These are phyloP conservation scores for Candida golubevii DNA, from an alignment of 805 yeast species.

Conservation along the genomic window DNA sequence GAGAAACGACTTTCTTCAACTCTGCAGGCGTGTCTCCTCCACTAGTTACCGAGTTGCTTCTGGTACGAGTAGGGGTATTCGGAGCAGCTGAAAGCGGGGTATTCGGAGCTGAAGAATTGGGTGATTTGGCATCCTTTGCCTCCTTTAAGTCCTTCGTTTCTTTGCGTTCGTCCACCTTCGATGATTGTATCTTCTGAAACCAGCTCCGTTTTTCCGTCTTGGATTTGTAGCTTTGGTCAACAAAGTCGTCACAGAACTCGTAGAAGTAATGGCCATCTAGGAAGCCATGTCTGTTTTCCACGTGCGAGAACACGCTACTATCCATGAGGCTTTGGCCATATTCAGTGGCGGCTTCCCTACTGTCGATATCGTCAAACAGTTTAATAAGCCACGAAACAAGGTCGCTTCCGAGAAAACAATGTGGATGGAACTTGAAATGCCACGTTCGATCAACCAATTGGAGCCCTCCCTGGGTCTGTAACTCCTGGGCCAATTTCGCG, in stretches of 20 bases:
- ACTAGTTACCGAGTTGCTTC: constrained; percentile 23
- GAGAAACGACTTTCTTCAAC: constrained; percentile 13
- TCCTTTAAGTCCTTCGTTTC: constrained; percentile 2
- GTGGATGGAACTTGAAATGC: constrained; percentile 78
- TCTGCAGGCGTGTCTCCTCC: constrained; percentile 3
- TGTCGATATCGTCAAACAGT: constrained; percentile 71
- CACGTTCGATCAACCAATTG: constrained; percentile 75
- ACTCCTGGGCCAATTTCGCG: constrained; percentile 52
- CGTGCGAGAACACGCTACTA: constrained; percentile 71
- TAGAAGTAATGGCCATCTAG: constrained; percentile 93
- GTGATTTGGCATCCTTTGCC: constrained; percentile 1
- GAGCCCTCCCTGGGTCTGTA: constrained; percentile 63
- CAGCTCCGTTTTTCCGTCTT: constrained; percentile 21
- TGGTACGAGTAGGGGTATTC: constrained; percentile 14
- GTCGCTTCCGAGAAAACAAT: constrained; percentile 82
- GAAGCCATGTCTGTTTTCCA: constrained; percentile 75
- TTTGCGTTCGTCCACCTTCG: not conserved
- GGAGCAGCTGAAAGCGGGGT: constrained; percentile 6
- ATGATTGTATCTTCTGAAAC: constrained; percentile 22
- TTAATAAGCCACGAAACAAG: constrained; percentile 82
- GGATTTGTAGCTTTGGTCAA: constrained; percentile 26
- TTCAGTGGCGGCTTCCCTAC: constrained; percentile 75
- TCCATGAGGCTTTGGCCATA: constrained; percentile 80
- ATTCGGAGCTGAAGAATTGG: not conserved
- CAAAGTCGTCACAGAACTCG: constrained; percentile 56